Evolutionary conservation across 345 rosid genomes (phyloP).

Genomic region (Euphorbia pulcherrima): DNA sequence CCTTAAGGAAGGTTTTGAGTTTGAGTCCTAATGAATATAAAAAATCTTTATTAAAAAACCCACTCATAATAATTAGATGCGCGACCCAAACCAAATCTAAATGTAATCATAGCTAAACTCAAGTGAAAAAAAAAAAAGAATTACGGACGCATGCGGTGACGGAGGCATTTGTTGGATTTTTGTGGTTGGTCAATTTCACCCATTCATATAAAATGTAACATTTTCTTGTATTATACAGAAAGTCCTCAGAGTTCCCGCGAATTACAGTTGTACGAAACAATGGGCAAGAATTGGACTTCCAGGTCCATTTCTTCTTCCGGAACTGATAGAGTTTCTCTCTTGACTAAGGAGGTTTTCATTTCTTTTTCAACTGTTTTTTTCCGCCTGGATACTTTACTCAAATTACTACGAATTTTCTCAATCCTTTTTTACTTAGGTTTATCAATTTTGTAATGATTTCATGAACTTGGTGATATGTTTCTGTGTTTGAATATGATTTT

Average conservation of each 20-base stretch:
- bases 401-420: neutral
- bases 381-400: neutral
- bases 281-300: conserved; percentile 69
- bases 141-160: too few relatives aligned
- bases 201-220: too few relatives aligned
- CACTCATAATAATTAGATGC: too few relatives aligned
- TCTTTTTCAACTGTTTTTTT: neutral
- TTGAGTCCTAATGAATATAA: too few relatives aligned
- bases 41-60: too few relatives aligned
- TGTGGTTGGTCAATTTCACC: too few relatives aligned
- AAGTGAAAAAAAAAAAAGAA: too few relatives aligned
- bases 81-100: too few relatives aligned
- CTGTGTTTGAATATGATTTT: neutral
- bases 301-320: conserved; percentile 43
- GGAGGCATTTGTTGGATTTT: too few relatives aligned
- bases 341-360: conserved; percentile 45
- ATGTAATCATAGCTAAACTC: too few relatives aligned
- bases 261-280: conserved; percentile 7
- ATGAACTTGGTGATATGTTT: neutral
- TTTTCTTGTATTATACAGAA: too few relatives aligned
- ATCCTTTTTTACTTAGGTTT: neutral
- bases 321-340: conserved; percentile 53
- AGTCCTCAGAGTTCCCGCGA: neutral
- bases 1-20: too few relatives aligned
- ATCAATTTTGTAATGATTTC: neutral